Evolutionary conservation across 305 asterid genomes (phyloP).

Genomic region (Vinca major): DNA sequence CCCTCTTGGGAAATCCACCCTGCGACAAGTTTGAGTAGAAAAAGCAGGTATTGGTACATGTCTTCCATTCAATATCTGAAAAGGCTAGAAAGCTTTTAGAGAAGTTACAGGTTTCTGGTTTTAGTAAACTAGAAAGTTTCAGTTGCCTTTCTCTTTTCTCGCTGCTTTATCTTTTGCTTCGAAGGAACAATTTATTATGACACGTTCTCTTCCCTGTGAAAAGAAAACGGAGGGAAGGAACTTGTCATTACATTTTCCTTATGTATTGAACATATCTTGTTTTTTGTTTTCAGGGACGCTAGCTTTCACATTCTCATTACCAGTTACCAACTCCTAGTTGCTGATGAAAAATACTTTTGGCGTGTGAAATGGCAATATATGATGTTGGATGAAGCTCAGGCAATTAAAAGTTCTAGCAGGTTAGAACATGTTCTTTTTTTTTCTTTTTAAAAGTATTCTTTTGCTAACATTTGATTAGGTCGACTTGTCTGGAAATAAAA

Average conservation of each 20-base stretch:
- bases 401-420: constrained; percentile 92
- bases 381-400: constrained; percentile 99
- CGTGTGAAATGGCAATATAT: constrained; percentile 98
- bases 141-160: not conserved
- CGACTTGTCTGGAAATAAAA: not conserved
- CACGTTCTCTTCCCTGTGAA: not conserved
- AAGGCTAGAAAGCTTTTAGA: not conserved
- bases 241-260: not conserved
- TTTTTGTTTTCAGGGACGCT: constrained; percentile 64
- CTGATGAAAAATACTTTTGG: constrained; percentile 86
- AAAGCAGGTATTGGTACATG: not conserved
- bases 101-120: not conserved
- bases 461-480: too few species aligned
- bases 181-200: not conserved
- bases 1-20: not conserved
- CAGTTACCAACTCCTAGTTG: constrained; percentile 87
- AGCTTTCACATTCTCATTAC: constrained; percentile 96
- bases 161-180: not conserved
- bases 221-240: not conserved
- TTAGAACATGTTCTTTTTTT: constrained; percentile 10
- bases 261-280: constrained; percentile 13
- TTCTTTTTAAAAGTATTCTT: too few species aligned
- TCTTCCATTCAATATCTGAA: not conserved
- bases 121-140: too few species aligned
- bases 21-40: not conserved